Evolutionary conservation across 225 moss, liverwort and hornwort species (phyloP).

Genomic region (Ulota crispa): DNA sequence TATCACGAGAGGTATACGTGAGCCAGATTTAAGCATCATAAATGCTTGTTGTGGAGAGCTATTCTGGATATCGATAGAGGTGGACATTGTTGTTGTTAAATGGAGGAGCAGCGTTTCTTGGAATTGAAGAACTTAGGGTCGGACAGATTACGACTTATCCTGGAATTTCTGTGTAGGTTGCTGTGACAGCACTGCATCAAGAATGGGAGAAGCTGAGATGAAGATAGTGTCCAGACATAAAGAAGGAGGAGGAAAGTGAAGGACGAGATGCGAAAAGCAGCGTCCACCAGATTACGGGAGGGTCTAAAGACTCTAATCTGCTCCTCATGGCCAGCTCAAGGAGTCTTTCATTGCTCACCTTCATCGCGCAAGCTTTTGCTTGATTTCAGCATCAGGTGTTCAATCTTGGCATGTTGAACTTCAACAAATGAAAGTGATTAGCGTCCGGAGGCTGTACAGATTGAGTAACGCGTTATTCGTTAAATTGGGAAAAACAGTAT

Average conservation of each 20-base stretch:
- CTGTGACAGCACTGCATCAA: background rate
- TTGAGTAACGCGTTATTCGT: no score
- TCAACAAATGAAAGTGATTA: background rate
- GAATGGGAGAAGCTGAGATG: constrained; percentile 1
- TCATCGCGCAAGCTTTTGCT: background rate
- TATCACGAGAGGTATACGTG: no score
- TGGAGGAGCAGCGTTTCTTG: background rate
- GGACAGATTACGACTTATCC: background rate
- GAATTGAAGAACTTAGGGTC: background rate
- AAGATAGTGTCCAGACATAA: constrained; percentile 6
- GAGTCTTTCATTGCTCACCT: background rate
- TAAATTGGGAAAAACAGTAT: no score
- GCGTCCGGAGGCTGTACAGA: background rate
- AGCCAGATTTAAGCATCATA: no score
- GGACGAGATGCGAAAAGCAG: constrained; percentile 48
- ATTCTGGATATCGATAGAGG: no score
- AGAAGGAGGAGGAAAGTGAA: background rate
- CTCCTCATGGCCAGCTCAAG: background rate
- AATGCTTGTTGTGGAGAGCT: no score
- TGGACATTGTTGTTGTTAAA: background rate
- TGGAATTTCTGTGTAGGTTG: background rate
- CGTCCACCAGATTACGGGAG: constrained; percentile 37
- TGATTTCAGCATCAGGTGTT: background rate
- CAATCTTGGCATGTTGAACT: background rate
- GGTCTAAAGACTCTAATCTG: constrained; percentile 28